Conservation (phyloP, 2,329 filamentous ascomycete species). For the Colletotrichum trifolii region DNA sequence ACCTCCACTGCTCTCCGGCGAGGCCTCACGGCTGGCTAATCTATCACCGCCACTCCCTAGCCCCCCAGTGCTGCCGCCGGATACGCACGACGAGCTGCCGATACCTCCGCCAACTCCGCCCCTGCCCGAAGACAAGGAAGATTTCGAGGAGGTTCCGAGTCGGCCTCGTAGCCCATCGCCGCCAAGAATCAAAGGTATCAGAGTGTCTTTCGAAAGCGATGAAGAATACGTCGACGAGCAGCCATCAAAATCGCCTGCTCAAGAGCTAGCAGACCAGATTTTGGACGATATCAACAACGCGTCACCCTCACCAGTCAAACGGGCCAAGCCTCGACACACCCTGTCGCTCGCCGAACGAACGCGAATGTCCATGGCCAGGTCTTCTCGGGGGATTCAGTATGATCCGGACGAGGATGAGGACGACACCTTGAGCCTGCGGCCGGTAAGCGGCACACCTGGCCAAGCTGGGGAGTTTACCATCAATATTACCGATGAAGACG, state of each 20-base stretch:
- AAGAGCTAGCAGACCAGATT: conserved; percentile 67
- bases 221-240: conserved; percentile 31
- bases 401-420: conserved; percentile 45
- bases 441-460: conserved; percentile 12
- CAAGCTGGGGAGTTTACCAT: conserved; percentile 37
- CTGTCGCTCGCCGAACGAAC: conserved; percentile 82
- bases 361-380: conserved; percentile 79
- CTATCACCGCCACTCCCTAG: conserved; percentile 17
- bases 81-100: conserved; percentile 23
- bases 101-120: conserved; percentile 32
- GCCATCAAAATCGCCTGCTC: conserved; percentile 53
- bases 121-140: conserved; percentile 27
- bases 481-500: conserved; percentile 53
- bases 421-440: conserved; percentile 38
- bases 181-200: conserved; percentile 5
- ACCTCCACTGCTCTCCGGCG: conserved; percentile 16
- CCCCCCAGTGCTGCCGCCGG: conserved; percentile 25
- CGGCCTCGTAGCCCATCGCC: conserved; percentile 25
- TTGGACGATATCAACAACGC: conserved; percentile 64
- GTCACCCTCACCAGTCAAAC: conserved; percentile 68
- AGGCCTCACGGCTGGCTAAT: conserved; percentile 8
- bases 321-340: conserved; percentile 60
- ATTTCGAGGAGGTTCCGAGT: not conserved
- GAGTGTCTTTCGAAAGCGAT: conserved; percentile 11
- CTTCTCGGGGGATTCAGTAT: conserved; percentile 51